Evolutionary conservation across 148 eudicot species (phyloP), one percentile per base, ranked within the genome.

Genomic region (Arctostaphylos glauca): DNA sequence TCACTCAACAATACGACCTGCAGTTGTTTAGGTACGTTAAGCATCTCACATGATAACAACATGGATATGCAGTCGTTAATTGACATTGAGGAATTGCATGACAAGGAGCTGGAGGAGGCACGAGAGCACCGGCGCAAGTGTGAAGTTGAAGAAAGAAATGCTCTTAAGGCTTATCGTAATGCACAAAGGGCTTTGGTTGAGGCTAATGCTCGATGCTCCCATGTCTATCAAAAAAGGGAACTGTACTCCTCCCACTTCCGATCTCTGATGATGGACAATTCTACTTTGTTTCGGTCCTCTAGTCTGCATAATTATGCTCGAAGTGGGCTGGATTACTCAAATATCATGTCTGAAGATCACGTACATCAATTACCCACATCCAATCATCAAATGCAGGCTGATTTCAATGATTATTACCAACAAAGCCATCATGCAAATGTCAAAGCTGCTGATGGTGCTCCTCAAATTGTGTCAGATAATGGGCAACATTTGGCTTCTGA

Each of bases 71-170:
- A 85, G 43, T 85, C 93, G 73, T 78, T 92, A 56, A 64, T 93
- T 75, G 90, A 91, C 49, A 19, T 85, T 19, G 97, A 90, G 82
- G 94, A 90, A 59, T 85, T 87, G 85, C 89, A 89, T 81, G 93
- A 93, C 77, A 93, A 92, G 83, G 92, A 92, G 89, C 85, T 93
- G 85, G 94, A 93, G 81, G 91, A 90, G 86, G 97, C 94, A 49
- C 97, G 92, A 81, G 94, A 90, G 84, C 87, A 88, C 79, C 90
- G 97, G 50, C 91, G 81, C 56, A 89, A 85, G 81, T 92, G 97
- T 84, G 97, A 93, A 87, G 74, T 90, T 76, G 94, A 93, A 80
- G 97, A 93, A 85, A 88, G 90, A 83, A 91, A 85, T 81, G 97
- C 97, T 81, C 86, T 89, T 21, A 89, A 85, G 81, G 89, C 90